A percentile compares a stretch with the other conserved stretches of the same genome.
Conservation (phyloP, 805 yeast genomes). For the Saccharomycopsis amapae region DNA sequence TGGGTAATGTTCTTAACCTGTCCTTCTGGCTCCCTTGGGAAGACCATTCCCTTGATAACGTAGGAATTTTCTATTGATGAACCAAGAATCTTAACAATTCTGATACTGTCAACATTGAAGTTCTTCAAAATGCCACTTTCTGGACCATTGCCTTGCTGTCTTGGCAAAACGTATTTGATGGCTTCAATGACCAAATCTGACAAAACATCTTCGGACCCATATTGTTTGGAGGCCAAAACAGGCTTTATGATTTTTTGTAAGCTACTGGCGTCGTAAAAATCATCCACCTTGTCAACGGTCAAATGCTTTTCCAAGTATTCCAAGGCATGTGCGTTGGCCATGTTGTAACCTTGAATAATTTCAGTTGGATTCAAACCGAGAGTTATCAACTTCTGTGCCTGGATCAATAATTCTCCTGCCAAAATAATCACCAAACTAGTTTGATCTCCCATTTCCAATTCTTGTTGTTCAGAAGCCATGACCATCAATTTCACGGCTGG, state of each 20-base stretch:
- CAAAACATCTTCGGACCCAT: constrained; percentile 75
- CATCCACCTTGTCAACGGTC: constrained; percentile 53
- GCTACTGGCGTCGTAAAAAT: constrained; percentile 46
- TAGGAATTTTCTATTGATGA: constrained; percentile 62
- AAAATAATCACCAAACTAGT: constrained; percentile 85
- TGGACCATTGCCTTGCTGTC: constrained; percentile 37
- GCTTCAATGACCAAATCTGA: constrained; percentile 81
- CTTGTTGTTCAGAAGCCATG: constrained; percentile 97
- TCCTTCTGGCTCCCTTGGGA: constrained; percentile 97
- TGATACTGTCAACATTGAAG: constrained; percentile 87
- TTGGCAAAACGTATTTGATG: constrained; percentile 68
- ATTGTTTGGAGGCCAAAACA: constrained; percentile 89
- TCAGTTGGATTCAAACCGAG: constrained; percentile 89
- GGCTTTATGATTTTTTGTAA: constrained; percentile 72
- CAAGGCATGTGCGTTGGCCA: constrained; percentile 73
- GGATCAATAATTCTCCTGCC: constrained; percentile 85
- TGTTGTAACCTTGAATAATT: constrained; percentile 83
- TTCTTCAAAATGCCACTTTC: constrained; percentile 10
- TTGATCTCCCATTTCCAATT: constrained; percentile 94
- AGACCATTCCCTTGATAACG: constrained; percentile 95
- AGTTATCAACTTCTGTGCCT: constrained; percentile 77
- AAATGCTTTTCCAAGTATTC: constrained; percentile 50
- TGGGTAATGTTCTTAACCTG: constrained; percentile 55
- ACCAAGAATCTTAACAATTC: constrained; percentile 97
- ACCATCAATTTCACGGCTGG: constrained; percentile 95